phyloP scores from a whole-genome alignment of 2,329 filamentous ascomycete genomes.

The Chalaropsis ovoidea region DNA sequence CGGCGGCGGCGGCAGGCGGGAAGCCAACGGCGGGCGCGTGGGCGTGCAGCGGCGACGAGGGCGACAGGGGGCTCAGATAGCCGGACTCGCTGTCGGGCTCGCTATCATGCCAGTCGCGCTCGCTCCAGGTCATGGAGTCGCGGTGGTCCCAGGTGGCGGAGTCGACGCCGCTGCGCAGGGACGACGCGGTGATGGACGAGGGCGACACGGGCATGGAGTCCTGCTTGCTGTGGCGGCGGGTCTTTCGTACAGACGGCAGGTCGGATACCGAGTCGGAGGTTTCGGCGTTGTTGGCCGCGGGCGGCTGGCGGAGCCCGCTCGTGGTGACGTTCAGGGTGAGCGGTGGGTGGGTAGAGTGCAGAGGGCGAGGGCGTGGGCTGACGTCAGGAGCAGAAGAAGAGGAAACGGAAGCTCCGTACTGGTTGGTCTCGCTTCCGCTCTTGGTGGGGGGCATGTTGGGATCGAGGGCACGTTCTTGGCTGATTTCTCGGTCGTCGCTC shows the following conservation, averaged over 20 bases:
- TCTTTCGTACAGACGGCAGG: constrained; percentile 27
- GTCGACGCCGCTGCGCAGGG: constrained; percentile 6
- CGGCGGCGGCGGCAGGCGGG: no score
- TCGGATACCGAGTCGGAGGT: constrained; percentile 28
- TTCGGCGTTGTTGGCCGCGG: background rate
- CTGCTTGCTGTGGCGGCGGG: constrained; percentile 5
- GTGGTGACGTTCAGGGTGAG: constrained; percentile 4
- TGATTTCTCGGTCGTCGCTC: constrained; percentile 56
- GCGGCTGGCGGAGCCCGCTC: background rate
- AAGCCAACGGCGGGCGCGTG: background rate
- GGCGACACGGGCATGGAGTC: constrained; percentile 17
- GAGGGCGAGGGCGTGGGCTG: background rate
- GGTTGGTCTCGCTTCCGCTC: constrained; percentile 56
- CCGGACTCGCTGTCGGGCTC: constrained; percentile 37
- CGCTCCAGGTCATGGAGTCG: constrained; percentile 56
- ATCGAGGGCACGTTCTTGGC: constrained; percentile 58
- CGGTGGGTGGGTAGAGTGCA: constrained; percentile 30
- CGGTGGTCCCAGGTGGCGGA: constrained; percentile 29
- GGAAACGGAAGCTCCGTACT: background rate
- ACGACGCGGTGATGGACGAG: background rate
- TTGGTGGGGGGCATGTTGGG: constrained; percentile 46
- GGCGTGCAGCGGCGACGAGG: background rate
- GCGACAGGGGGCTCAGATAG: constrained; percentile 22
- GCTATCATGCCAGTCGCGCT: constrained; percentile 52
- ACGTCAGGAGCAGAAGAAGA: background rate